Conservation (phyloP, 345 rosid species). For the Euclidium syriacum region DNA sequence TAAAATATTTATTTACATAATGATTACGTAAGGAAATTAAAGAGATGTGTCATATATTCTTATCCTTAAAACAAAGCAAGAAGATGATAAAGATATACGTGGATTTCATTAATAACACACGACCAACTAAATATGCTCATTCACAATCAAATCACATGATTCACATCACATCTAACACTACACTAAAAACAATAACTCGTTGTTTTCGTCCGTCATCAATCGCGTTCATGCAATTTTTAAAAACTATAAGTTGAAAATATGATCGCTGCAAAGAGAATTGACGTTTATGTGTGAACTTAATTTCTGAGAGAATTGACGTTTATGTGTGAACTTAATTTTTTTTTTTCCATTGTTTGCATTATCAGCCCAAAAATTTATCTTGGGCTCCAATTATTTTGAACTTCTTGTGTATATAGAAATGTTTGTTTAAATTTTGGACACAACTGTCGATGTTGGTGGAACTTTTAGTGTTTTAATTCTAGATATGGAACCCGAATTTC, state of each 20-base stretch:
- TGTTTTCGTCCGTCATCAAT: neutral
- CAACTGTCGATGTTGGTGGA: too few relatives aligned
- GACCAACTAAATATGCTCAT: neutral
- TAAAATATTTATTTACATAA: neutral
- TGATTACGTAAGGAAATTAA: constrained; percentile 16
- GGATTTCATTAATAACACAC: constrained; percentile 19
- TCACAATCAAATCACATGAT: constrained; percentile 9
- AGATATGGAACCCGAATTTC: too few relatives aligned
- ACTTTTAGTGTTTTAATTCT: too few relatives aligned
- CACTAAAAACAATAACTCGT: constrained; percentile 2
- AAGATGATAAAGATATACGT: constrained; percentile 22
- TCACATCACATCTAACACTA: neutral
- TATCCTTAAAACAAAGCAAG: constrained; percentile 20
- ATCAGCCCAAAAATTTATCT: too few relatives aligned
- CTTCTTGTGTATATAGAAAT: too few relatives aligned
- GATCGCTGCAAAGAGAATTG: neutral
- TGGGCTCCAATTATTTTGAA: too few relatives aligned
- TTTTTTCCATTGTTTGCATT: neutral
- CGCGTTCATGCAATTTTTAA: neutral
- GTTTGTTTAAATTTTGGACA: too few relatives aligned
- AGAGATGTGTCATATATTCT: constrained; percentile 6
- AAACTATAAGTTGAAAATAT: neutral
- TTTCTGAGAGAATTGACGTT: neutral
- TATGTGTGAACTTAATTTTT: neutral
- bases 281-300: neutral